Conservation (phyloP, 1,284 basidiomycete species). For the Austroboletus novae-zelandiae region DNA sequence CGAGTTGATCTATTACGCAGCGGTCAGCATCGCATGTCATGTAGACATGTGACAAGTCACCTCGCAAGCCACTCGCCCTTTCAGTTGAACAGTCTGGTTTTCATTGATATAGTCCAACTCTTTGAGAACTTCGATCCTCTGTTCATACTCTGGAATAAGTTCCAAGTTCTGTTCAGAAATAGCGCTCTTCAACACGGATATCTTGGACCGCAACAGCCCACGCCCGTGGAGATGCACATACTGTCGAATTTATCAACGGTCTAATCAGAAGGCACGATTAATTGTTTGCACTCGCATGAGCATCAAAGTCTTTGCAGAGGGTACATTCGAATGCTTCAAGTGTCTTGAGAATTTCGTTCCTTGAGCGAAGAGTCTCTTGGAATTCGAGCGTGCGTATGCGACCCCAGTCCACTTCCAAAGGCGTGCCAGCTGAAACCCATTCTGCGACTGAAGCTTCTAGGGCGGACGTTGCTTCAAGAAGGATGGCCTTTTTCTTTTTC, state of each 20-base stretch:
- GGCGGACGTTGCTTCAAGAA: conserved; percentile 50
- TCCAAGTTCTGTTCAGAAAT: conserved; percentile 97
- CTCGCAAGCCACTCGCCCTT: conserved; percentile 98
- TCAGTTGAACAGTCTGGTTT: conserved; percentile 91
- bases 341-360: conserved; percentile 51
- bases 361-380: conserved; percentile 74
- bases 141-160: conserved; percentile 95
- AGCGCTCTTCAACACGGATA: conserved; percentile 73
- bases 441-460: conserved; percentile 55
- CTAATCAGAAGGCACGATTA: neutral
- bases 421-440: conserved; percentile 46
- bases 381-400: conserved; percentile 87
- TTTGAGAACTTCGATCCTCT: conserved; percentile 88
- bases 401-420: conserved; percentile 85
- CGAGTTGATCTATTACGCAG: conserved; percentile 84
- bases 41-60: conserved; percentile 37
- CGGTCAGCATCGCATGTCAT: conserved; percentile 63
- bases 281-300: conserved; percentile 29
- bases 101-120: conserved; percentile 92
- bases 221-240: conserved; percentile 75
- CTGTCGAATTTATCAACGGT: conserved; percentile 40
- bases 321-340: conserved; percentile 49
- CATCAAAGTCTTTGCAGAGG: conserved; percentile 61
- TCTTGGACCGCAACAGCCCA: conserved; percentile 70
- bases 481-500: conserved; percentile 56